Base-by-base conservation (phyloP, 306 rosid species). In the Castanospermum australe region DNA sequence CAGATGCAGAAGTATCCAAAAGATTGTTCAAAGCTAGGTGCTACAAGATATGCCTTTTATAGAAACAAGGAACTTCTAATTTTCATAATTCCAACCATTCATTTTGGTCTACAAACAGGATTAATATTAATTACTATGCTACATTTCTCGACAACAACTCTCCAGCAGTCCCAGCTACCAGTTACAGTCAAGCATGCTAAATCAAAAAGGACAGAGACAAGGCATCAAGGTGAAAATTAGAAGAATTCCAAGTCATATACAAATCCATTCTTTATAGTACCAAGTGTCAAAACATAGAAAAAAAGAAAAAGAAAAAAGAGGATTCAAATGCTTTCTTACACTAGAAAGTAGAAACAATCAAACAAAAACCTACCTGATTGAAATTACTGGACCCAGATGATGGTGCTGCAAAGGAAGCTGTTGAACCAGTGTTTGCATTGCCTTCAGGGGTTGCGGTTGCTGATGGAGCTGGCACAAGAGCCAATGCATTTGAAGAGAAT, bases 401-500 rank as follows among this genome's bases (percentile, higher is more conserved):
- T 15, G 86, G 85, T 24, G 87, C 86, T 24, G 47, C 63, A 61
- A 88, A 87, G 78, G 89, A 74, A 73, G 91, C 71, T 47, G 86
- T 87, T 44, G 87, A 83, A 24, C 76, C 82, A 77, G 83, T 48
- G 76, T 71, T 83, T 38, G 84, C 83, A 75, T 84, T 66, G 50
- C 81, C 74, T 73, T 84, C 92, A 24, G 87, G 74, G 38, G 88
- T 55, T 63, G 89, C 24, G 67, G 85, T 72, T 51, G 78, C 79
- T 30, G 91, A 79, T 50, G 83, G 75, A 70, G 86, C 85, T 41
- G 98, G 97, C 78, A 88, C 94, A 24, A 90, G 77, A 77, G 97
- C 90, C 88, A 93, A 78, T 15, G 89, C 67, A 78, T 92, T 86
- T 76, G 94, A 83, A 57, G 92, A 77, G 84, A 90, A 88, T 5